Percentiles rank a stretch among this genome's conserved stretches.
Conservation (phyloP, 352 stramenopile species). For the Halophytophthora batemanensis region DNA sequence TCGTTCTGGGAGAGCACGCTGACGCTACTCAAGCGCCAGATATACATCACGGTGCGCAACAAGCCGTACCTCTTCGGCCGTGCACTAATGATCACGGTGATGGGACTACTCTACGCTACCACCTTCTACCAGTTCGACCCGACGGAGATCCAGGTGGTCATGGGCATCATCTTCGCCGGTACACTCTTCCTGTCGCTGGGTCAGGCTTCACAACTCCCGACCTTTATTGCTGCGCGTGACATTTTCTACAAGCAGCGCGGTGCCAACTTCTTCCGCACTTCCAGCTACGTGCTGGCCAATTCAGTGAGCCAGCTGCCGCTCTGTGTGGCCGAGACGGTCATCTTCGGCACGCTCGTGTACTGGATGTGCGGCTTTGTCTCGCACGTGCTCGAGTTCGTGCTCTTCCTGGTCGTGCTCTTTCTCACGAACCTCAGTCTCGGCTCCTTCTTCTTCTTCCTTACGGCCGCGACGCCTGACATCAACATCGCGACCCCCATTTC, state of each 20-base stretch:
- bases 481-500: constrained; percentile 31
- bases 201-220: constrained; percentile 46
- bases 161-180: constrained; percentile 69
- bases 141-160: constrained; percentile 25
- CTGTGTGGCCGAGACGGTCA: constrained; percentile 34
- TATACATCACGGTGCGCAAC: constrained; percentile 47
- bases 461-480: constrained; percentile 8
- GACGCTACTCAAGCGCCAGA: constrained; percentile 35
- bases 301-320: constrained; percentile 18
- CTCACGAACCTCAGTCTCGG: constrained; percentile 18
- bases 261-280: constrained; percentile 37
- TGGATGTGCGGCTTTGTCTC: constrained; percentile 47
- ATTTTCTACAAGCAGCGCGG: constrained; percentile 29
- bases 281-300: constrained; percentile 41
- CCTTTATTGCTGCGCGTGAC: constrained; percentile 34
- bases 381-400: constrained; percentile 11
- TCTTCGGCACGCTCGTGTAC: constrained; percentile 62
- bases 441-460: constrained; percentile 25
- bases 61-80: constrained; percentile 28
- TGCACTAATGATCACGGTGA: constrained; percentile 24
- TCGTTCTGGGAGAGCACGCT: constrained; percentile 3
- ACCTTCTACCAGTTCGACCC: constrained; percentile 11
- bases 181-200: constrained; percentile 32
- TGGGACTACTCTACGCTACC: constrained; percentile 27
- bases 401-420: constrained; percentile 26